Base-by-base conservation (phyloP, 2,329 filamentous ascomycete species). In the Beauveria sp. region DNA sequence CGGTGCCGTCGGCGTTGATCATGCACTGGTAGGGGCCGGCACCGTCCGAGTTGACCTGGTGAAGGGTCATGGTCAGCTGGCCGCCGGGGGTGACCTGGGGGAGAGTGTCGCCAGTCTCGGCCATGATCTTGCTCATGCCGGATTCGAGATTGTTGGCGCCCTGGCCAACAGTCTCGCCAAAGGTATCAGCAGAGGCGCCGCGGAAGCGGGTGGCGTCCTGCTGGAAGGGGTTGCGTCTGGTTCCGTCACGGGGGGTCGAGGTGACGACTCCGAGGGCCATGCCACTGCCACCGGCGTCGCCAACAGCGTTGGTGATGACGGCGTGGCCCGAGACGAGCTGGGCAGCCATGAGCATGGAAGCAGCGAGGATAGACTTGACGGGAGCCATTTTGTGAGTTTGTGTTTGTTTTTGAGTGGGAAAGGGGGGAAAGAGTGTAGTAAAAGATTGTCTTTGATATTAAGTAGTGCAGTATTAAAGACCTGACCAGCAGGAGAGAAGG, bases 41-140 rank as follows among this genome's bases (percentile, higher is more conserved):
- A 62, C 86, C 86, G 65, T 89, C 86, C 43, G 77, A 77, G 72
- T 88, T 88, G 70, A 88, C 84, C 70, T 88, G 85, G 73, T 87
- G 85, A 10, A 88, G 75, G 1, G 84, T 87, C 78, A 88, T 87
- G 66, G 74, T 74, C 63, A 88, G 66, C 60, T 77, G 66, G 61
- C 85, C 86, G 54, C 85, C 85, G 0, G 76, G 67, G 7, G 76
- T 77, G 66, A 88, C 74, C 73, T 88, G 84, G 12, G 86, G 84
- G 26, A 88, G 80, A 61, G 73, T 66, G 62, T 72, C 73, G 61
- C 84, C 84, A 6, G 79, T 86, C 70, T 80, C 77, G 62, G 77
- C 75, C 76, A 88, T 78, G 71, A 87, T 84, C 47, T 78, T 74
- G 47, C 76, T 69, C 55, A 84, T 87, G 63, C 83, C 84, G 30